Evolutionary conservation across 192 early-diverging fungal genomes (phyloP).

Genomic region (Linnemannia schmuckeri): DNA sequence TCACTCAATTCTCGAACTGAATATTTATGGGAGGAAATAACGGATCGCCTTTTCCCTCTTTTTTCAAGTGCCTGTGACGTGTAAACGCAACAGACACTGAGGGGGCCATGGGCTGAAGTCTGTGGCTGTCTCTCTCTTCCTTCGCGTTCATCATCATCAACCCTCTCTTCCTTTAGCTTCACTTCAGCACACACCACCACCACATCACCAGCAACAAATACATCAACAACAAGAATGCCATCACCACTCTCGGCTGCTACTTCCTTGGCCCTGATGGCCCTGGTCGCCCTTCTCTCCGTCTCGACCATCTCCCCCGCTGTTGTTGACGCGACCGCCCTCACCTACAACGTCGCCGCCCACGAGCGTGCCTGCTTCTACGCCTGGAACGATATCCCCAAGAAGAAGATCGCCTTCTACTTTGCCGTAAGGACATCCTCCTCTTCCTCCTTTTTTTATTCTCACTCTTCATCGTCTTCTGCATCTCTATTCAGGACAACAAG

Average conservation of each 20-base stretch:
- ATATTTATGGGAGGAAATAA: not conserved
- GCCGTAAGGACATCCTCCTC: constrained; percentile 76
- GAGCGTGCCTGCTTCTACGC: constrained; percentile 95
- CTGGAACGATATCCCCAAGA: constrained; percentile 77
- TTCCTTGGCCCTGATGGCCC: constrained; percentile 39
- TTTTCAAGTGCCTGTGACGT: not conserved
- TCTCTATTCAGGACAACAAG: not conserved
- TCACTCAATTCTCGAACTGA: not conserved
- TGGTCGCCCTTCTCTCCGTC: constrained; percentile 43
- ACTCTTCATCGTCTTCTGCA: not conserved
- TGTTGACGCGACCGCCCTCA: constrained; percentile 71
- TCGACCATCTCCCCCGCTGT: constrained; percentile 27
- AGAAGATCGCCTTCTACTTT: constrained; percentile 98
- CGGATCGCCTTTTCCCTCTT: not conserved
- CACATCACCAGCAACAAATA: not conserved
- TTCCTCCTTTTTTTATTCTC: not conserved
- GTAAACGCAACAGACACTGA: not conserved
- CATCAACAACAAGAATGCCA: constrained; percentile 20
- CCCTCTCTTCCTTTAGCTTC: not conserved
- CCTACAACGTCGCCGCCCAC: constrained; percentile 89
- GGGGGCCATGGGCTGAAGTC: not conserved
- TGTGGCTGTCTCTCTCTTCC: not conserved
- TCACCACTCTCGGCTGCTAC: constrained; percentile 32
- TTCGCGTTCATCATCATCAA: not conserved
- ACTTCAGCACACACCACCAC: not conserved